phyloP scores from a whole-genome alignment of 2,329 filamentous ascomycete species.

The Fusarium aywerte region DNA sequence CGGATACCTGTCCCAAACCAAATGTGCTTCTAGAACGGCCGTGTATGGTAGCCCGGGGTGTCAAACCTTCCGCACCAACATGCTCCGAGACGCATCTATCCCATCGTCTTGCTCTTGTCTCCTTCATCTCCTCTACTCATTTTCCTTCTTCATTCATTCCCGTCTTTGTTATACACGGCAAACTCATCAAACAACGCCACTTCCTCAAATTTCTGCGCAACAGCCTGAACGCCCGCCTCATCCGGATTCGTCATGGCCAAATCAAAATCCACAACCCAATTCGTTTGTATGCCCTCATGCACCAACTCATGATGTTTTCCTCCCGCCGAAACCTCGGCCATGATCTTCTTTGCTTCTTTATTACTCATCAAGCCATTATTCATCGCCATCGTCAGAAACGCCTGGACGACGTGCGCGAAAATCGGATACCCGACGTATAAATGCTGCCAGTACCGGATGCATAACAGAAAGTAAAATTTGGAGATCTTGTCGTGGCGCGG shows the following conservation, averaged over 20 bases:
- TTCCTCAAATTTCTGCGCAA: constrained; percentile 14
- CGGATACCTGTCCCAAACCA: no score
- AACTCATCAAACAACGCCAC: constrained; percentile 18
- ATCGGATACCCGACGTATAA: background rate
- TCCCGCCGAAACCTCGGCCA: background rate
- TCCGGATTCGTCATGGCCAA: background rate
- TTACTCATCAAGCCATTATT: background rate
- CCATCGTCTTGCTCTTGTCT: no score
- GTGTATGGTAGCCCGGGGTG: no score
- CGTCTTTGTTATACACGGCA: constrained; percentile 14
- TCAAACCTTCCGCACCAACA: no score
- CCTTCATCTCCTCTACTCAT: background rate
- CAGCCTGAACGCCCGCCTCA: background rate
- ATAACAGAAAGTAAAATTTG: background rate
- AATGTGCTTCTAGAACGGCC: no score
- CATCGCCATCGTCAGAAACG: constrained; percentile 3
- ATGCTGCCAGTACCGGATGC: constrained; percentile 2
- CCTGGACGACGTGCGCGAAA: background rate
- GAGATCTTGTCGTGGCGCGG: accelerated
- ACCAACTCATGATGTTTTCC: background rate
- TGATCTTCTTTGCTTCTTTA: background rate
- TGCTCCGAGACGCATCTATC: no score
- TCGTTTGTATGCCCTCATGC: background rate
- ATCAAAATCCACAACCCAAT: constrained; percentile 11
- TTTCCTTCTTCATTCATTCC: background rate